Evolutionary conservation across 768 basidiomycete species (phyloP).

Genomic region (Kwoniella dejecticola): DNA sequence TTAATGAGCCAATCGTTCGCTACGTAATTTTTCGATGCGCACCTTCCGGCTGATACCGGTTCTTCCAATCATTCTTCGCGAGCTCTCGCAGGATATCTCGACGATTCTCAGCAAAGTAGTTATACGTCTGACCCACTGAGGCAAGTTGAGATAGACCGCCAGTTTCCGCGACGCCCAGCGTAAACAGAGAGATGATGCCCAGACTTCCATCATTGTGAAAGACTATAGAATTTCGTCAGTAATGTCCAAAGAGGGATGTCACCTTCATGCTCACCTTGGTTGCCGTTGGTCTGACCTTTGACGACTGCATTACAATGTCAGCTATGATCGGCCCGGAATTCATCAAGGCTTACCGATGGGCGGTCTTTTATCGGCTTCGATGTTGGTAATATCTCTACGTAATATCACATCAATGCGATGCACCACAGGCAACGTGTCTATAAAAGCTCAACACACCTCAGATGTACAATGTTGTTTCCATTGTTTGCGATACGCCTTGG

Average conservation of each 20-base stretch:
- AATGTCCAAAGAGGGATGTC: background rate
- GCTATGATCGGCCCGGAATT: background rate
- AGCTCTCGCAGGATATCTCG: conserved; percentile 32
- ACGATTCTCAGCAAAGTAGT: conserved; percentile 22
- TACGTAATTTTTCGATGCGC: background rate
- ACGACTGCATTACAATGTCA: conserved; percentile 13
- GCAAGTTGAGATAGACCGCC: conserved; percentile 34
- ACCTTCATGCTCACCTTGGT: conserved; percentile 21
- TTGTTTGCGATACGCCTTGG: conserved; percentile 14
- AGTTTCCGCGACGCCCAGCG: conserved; percentile 31
- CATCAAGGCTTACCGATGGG: conserved; percentile 23
- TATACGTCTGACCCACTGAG: conserved; percentile 35
- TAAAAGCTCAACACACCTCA: conserved; percentile 11
- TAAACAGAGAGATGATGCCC: conserved; percentile 30
- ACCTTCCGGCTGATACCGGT: conserved; percentile 21
- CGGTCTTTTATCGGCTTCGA: conserved; percentile 32
- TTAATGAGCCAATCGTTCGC: background rate
- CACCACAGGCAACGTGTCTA: background rate
- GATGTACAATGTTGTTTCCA: conserved; percentile 25
- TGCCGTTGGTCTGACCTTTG: conserved; percentile 35
- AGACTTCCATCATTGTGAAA: conserved; percentile 33
- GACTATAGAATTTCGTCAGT: no score
- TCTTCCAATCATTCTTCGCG: conserved; percentile 27
- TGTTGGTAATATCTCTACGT: conserved; percentile 32
- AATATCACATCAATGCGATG: background rate